Evolutionary conservation across 805 yeast genomes (phyloP).

Genomic region (Starmerella floris): DNA sequence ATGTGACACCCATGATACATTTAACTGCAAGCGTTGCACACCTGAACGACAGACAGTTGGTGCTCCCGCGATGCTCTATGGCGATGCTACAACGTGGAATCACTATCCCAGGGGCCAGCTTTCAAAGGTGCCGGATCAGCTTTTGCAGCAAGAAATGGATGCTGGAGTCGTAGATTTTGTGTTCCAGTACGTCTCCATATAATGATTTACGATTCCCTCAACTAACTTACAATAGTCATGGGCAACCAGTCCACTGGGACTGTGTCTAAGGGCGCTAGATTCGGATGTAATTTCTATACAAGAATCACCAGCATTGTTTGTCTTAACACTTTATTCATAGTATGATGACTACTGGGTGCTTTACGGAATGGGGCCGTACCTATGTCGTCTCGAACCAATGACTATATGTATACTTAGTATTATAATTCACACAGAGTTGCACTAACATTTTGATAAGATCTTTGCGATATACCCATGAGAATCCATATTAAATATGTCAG

Average conservation of each 20-base stretch:
- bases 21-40: conserved; percentile 70
- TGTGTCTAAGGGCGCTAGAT: background rate
- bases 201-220: background rate
- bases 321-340: no score
- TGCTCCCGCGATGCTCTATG: conserved; percentile 83
- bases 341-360: no score
- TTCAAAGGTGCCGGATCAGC: conserved; percentile 55
- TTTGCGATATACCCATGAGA: no score
- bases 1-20: conserved; percentile 90
- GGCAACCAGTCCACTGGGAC: no score
- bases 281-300: background rate
- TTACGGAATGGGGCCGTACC: no score
- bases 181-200: conserved; percentile 86
- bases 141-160: conserved; percentile 55
- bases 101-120: conserved; percentile 55
- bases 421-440: no score
- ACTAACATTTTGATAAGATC: no score
- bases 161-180: conserved; percentile 66
- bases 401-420: no score
- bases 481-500: no score
- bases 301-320: background rate
- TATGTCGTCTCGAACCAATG: no score
- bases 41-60: conserved; percentile 45
- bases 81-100: conserved; percentile 97
- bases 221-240: no score